Base-by-base conservation (phyloP, 805 yeast species). In the Hanseniaspora lindneri region DNA sequence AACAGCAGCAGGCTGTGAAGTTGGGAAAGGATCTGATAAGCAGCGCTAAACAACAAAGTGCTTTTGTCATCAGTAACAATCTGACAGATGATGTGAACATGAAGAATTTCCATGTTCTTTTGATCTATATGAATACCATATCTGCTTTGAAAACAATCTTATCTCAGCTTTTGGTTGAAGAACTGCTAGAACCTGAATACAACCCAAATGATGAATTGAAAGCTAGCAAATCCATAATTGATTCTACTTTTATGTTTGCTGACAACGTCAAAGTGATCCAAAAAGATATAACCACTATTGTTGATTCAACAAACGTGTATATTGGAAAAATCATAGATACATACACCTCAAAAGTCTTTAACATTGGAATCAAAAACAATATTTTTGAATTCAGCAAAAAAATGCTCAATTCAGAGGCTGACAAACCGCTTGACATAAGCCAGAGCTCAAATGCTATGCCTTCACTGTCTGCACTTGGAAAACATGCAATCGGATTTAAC, bases 121-220 rank as follows among this genome's bases (percentile, higher is more conserved):
- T 86, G 35, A 66, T 83, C 1, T 75, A 80, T 51, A 66, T 87
- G 51, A 88, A 89, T 62, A 79, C 94, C 1, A 67, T 87, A 4
- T 76, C 80, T 10, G 65, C 79, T 37, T 78, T 83, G 21, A 71
- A 74, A 20, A 70, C 67, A 7, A 83, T 84, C 57, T 68, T 83
- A 29, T 60, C 64, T 11, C 76, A 74, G 50, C 63, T 84, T 33
- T 54, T 78, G 9, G 64, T 55, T 3, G 52, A 54, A 14, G 66
- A 65, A 49, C 53, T 66, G 13, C 40, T 66, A 14, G 55, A 55
- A 16, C 48, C 48, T n/a, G 48, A 44, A 23, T 44, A 44, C 11
- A 44, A 44, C 17, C 17, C 39, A 2, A 30, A 34, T 29, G 41
- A 44, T 2, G 29, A 44, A 8, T 21, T 41, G 20, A n/a, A 21